Conservation (phyloP, 2,329 filamentous ascomycete species). For the Magnaporthiopsis poae region DNA sequence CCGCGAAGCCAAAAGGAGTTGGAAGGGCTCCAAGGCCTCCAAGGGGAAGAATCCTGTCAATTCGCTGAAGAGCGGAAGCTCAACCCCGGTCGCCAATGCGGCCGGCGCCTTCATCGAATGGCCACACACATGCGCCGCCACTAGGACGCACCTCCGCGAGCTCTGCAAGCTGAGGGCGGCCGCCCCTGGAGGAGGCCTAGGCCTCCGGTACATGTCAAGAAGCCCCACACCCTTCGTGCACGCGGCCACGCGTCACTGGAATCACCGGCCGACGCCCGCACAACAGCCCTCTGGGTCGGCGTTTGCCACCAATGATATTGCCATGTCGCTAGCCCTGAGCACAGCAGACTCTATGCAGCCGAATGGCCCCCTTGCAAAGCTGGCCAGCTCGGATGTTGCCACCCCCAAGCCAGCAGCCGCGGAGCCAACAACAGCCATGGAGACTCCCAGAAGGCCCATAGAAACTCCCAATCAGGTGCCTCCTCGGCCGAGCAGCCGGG, state of each 20-base stretch:
- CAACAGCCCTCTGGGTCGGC: constrained; percentile 31
- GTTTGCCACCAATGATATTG: constrained; percentile 54
- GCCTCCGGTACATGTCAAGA: constrained; percentile 37
- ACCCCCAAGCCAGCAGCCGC: constrained; percentile 12
- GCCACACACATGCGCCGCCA: constrained; percentile 55
- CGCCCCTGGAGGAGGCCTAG: constrained; percentile 30
- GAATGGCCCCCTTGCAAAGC: constrained; percentile 49
- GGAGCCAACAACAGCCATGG: constrained; percentile 11
- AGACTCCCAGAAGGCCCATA: not conserved
- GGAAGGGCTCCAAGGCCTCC: constrained; percentile 49
- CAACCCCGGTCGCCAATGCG: constrained; percentile 42
- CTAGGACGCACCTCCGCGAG: constrained; percentile 51
- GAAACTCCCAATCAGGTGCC: constrained; percentile 2
- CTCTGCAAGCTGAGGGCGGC: constrained; percentile 49
- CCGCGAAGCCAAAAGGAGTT: constrained; percentile 55
- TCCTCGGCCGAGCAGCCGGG: not conserved
- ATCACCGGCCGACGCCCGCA: constrained; percentile 37
- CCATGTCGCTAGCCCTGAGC: constrained; percentile 51
- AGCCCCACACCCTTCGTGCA: constrained; percentile 49
- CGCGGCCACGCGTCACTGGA: constrained; percentile 38
- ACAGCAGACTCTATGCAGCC: constrained; percentile 57
- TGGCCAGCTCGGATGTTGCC: constrained; percentile 32
- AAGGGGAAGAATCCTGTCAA: constrained; percentile 12
- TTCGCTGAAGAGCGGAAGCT: constrained; percentile 38
- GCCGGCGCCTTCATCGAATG: constrained; percentile 45